Conservation (phyloP, 441 rosid species). For the Pelargonium myrrhifolium region DNA sequence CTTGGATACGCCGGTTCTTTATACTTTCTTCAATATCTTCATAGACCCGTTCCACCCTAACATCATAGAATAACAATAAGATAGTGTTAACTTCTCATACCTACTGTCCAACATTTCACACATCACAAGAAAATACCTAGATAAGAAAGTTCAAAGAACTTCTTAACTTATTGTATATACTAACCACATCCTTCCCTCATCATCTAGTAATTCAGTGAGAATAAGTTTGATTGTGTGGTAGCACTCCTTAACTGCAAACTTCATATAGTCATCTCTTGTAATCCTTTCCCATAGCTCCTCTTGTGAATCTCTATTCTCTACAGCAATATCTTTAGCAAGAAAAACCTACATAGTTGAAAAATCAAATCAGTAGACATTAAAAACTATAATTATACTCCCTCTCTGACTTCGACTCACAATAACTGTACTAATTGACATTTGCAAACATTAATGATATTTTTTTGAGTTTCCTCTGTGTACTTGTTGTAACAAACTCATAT, state of each 20-base stretch:
- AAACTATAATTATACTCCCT: not conserved
- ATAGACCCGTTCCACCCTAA: slow-evolving; percentile 87
- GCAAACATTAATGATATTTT: no score
- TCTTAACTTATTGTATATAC: slow-evolving; percentile 19
- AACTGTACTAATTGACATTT: no score
- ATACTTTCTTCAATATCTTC: slow-evolving; percentile 56
- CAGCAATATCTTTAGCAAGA: slow-evolving; percentile 86
- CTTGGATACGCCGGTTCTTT: slow-evolving; percentile 38
- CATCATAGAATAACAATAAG: slow-evolving; percentile 22
- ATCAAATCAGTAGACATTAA: slow-evolving; percentile 1
- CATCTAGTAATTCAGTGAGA: slow-evolving; percentile 66
- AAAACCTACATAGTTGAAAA: slow-evolving; percentile 45
- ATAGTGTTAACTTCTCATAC: slow-evolving; percentile 17
- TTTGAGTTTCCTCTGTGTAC: no score
- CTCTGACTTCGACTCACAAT: no score
- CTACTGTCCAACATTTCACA: not conserved
- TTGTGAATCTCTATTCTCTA: slow-evolving; percentile 58
- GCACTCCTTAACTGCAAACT: slow-evolving; percentile 92
- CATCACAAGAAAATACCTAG: not conserved
- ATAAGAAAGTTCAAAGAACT: slow-evolving; percentile 1
- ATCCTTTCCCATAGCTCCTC: slow-evolving; percentile 86
- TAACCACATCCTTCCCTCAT: slow-evolving; percentile 91
- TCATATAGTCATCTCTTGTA: slow-evolving; percentile 83
- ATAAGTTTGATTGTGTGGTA: slow-evolving; percentile 54
- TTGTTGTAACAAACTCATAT: not conserved